phyloP scores from a whole-genome alignment of 306 rosid genomes.

The Purshia tridentata region DNA sequence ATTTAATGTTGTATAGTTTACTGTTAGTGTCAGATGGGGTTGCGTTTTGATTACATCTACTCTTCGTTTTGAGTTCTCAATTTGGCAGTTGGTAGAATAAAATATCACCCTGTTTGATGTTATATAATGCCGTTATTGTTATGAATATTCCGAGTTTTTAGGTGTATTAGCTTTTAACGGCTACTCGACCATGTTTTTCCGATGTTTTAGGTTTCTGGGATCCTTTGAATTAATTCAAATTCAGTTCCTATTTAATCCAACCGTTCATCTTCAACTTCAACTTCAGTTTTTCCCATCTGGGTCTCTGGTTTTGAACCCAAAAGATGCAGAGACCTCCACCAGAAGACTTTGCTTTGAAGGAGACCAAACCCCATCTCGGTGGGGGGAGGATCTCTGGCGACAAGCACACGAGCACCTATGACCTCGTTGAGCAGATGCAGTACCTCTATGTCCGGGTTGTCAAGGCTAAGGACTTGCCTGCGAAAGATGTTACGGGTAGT shows the following conservation, averaged over 20 bases:
- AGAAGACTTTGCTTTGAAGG: conserved; percentile 88
- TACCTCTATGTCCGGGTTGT: conserved; percentile 93
- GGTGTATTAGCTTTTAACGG: conserved; percentile 48
- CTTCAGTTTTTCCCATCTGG: conserved; percentile 29
- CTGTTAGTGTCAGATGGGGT: neutral
- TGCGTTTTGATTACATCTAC: conserved; percentile 24
- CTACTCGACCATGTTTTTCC: conserved; percentile 50
- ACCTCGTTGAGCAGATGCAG: conserved; percentile 99
- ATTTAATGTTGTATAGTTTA: neutral
- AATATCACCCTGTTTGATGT: conserved; percentile 3
- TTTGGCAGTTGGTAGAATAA: neutral
- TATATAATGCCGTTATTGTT: conserved; percentile 18
- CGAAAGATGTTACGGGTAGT: conserved; percentile 85
- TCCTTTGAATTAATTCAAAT: conserved; percentile 43
- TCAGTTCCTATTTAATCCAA: conserved; percentile 9
- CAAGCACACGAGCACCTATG: conserved; percentile 89
- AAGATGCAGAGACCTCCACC: conserved; percentile 95
- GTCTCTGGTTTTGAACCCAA: conserved; percentile 24
- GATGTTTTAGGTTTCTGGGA: conserved; percentile 52
- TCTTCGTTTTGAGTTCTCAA: conserved; percentile 26
- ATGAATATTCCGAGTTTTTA: conserved; percentile 44
- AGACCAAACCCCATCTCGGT: conserved; percentile 95
- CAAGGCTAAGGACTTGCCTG: conserved; percentile 83
- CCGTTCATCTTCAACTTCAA: conserved; percentile 16
- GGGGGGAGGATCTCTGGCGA: conserved; percentile 93